Percentiles rank a stretch among this genome's conserved stretches.
These are phyloP conservation scores for Tetrapisispora pingtungensis DNA, from an alignment of 805 yeast genomes.

Conservation along the genomic window DNA sequence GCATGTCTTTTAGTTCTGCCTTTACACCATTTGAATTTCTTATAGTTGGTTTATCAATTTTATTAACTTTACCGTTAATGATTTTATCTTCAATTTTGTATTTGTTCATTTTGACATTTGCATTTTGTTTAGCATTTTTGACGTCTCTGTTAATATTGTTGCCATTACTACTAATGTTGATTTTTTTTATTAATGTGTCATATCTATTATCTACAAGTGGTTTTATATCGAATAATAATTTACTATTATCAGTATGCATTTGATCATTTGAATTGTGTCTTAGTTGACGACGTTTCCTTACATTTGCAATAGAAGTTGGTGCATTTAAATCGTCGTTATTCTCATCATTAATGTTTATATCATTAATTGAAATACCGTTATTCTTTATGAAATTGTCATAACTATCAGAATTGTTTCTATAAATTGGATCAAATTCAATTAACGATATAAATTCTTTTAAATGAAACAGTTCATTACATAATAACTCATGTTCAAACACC, in stretches of 20 bases:
- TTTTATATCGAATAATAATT: conserved; percentile 6
- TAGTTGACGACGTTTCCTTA: conserved; percentile 12
- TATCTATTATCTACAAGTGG: conserved; percentile 14
- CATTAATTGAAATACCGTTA: conserved; percentile 10
- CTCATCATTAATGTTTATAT: conserved; percentile 14
- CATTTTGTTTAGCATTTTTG: too few species aligned
- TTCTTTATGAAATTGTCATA: conserved; percentile 26
- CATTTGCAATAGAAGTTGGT: conserved; percentile 3
- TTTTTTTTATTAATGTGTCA: conserved; percentile 4
- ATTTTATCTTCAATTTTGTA: too few species aligned
- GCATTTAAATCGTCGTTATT: conserved; percentile 24
- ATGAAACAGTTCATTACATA: conserved; percentile 55
- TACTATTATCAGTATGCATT: neutral
- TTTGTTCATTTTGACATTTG: too few species aligned
- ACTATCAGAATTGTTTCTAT: conserved; percentile 29
- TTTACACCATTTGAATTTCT: too few species aligned
- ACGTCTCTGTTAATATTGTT: too few species aligned
- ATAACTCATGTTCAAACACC: conserved; percentile 36
- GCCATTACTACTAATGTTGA: neutral
- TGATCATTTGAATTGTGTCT: conserved; percentile 2
- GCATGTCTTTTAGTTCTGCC: too few species aligned
- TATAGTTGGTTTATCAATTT: too few species aligned
- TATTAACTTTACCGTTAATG: too few species aligned
- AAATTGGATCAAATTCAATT: conserved; percentile 49
- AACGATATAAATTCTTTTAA: conserved; percentile 50